phyloP scores from a whole-genome alignment of 768 basidiomycete species.

The Pleurotus citrinopileatus region DNA sequence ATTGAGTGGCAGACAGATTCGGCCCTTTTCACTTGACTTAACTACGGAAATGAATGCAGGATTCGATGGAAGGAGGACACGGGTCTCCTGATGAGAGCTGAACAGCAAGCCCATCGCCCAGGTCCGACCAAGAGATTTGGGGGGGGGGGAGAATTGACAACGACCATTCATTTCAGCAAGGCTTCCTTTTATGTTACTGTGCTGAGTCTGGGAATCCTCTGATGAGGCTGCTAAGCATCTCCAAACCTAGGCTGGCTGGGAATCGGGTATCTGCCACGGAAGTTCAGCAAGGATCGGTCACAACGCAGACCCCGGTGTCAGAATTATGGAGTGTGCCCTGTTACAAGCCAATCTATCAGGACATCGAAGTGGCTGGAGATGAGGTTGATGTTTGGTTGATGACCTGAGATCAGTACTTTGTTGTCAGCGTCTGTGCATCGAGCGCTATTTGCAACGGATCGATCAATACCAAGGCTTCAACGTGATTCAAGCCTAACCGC shows the following conservation, averaged over 20 bases:
- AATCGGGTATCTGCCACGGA: background rate
- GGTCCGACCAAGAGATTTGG: too few relatives aligned
- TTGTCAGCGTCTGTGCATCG: too few relatives aligned
- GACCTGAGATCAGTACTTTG: too few relatives aligned
- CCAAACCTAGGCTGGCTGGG: too few relatives aligned
- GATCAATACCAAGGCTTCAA: too few relatives aligned
- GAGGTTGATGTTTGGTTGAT: too few relatives aligned
- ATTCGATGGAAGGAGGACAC: slow-evolving; percentile 36
- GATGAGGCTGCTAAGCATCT: too few relatives aligned
- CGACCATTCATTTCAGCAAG: background rate
- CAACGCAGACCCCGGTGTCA: background rate
- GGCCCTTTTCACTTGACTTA: slow-evolving; percentile 26
- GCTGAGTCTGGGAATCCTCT: too few relatives aligned
- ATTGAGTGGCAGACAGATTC: slow-evolving; percentile 31
- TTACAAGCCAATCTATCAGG: background rate
- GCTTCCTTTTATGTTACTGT: background rate
- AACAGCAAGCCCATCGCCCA: slow-evolving; percentile 25
- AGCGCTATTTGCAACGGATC: too few relatives aligned
- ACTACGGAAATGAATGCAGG: slow-evolving; percentile 33
- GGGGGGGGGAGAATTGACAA: background rate
- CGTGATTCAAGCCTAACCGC: too few relatives aligned
- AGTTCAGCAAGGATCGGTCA: background rate
- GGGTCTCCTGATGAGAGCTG: slow-evolving; percentile 21
- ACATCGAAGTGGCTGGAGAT: too few relatives aligned
- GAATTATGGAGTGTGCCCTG: background rate